Evolutionary conservation across 495 filamentous ascomycete genomes (phyloP), one percentile per base, ranked within the genome.

Genomic region (Hypoxylon crocopeplum): DNA sequence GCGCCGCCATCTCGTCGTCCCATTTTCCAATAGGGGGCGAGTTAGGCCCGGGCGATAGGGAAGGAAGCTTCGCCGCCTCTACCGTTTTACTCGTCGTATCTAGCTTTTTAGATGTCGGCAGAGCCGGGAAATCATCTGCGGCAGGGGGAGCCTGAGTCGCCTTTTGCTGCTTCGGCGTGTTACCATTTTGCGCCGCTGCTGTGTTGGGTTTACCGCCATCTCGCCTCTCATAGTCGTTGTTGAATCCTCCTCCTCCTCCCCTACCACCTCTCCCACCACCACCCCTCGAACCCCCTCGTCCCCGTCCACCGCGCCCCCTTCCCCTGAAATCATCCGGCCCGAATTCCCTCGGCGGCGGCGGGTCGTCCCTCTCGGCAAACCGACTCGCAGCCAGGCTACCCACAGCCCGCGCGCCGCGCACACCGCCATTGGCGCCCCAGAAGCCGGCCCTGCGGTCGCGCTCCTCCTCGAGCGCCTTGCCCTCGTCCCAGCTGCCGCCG

Each of bases 1-100:
- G 52, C 0, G 71, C 76, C n/a, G 68, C 71, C 64, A 80, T 71
- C 66, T 80, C 77, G 21, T 80, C 77, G 16, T 76, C 77, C 77
- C 77, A 80, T 40, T 71, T 74, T 5, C 77, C 75, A 7, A 77
- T 49, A 1, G 67, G 67, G 16, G 72, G 66, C 27, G 70, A 70
- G 20, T 51, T 61, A 6, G 21, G 24, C 3, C 17, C 32, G 1
- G 56, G 48, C 3, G 66, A 64, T 11, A 49, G 53, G 15, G 47
- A 7, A 36, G 61, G 6, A 16, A 38, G 15, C 20, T 41, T 37
- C 8, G 39, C 27, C 38, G 54, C 15, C 12, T 59, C 48, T 5
- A 40, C 19, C 12, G 52, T 1, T n/a, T 48, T 42, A 34, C 13
- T 51, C 8, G 52, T 61, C 13, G 64, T 68, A 16, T 74, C 60